Base-by-base conservation (phyloP, 176 grass and related monocot genomes). In the Elaeis guineensis region DNA sequence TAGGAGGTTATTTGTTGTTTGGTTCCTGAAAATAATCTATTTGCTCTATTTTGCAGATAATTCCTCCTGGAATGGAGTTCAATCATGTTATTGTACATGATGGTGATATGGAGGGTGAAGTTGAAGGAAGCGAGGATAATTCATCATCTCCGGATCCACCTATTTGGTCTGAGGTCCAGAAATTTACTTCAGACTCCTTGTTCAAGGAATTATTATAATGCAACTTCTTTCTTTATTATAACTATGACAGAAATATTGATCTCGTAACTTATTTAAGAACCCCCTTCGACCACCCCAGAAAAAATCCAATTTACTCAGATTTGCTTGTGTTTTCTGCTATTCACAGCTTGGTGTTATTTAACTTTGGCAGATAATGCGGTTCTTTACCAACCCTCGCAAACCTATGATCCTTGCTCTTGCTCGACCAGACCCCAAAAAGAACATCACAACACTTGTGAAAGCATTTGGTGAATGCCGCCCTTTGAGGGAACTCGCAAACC, bases 41-140 rank as follows among this genome's bases (percentile, higher is more conserved):
- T 44, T 44, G 35, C 35, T 48, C 17, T 19, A 62, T 20, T 62
- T 39, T 48, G 4, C 60, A 62, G 60, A 30, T 65, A 11, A 65
- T 65, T 39, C 63, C 63, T 52, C 63, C 63, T 65, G 63, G 63
- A 6, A 65, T 65, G 63, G 63, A 65, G 50, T 65, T 65, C 19
- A 52, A 49, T 25, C 50, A n/a, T 26, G 63, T 65, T 24, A 16
- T 16, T 7, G 51, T 65, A 17, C 63, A 65, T 65, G 63, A 65
- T 11, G 63, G 21, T 18, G 63, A 65, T 65, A 21, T 15, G 5
- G 63, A 65, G n/a, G 12, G 50, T 8, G 44, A 62, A 53, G 63
- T 65, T 52, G 51, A 16, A 52, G 63, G 49, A 25, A 49, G 22
- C n/a, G 63, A 65, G 14, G 63, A 52, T 17, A 21, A 48, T 65